Conservation (phyloP, 2,329 filamentous ascomycete genomes). For the Trichoderma arundinaceum region DNA sequence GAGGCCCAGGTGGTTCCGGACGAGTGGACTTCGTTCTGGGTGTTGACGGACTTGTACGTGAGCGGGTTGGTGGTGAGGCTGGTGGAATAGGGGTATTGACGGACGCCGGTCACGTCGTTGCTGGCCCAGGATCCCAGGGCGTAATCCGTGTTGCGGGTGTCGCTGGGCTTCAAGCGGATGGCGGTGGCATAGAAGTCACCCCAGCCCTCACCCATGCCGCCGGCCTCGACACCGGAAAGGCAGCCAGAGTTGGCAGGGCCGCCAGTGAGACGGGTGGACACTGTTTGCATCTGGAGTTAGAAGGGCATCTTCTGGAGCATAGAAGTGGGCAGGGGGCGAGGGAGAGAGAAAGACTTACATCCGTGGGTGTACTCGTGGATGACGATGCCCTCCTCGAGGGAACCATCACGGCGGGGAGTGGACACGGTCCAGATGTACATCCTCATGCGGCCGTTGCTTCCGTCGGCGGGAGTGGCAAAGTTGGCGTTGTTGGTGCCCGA, state of each 20-base stretch:
- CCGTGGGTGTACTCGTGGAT: constrained; percentile 65
- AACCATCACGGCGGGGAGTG: constrained; percentile 56
- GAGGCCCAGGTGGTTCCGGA: constrained; percentile 60
- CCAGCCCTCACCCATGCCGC: constrained; percentile 66
- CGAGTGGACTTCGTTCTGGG: constrained; percentile 48
- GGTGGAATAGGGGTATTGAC: constrained; percentile 59
- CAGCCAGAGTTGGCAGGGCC: constrained; percentile 60
- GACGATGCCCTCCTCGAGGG: constrained; percentile 65
- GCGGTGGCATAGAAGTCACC: constrained; percentile 61
- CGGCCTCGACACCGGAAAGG: constrained; percentile 53
- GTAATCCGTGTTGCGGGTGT: constrained; percentile 55
- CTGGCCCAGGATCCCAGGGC: constrained; percentile 57
- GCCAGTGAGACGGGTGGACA: constrained; percentile 64
- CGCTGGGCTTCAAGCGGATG: constrained; percentile 52
- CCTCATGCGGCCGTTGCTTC: constrained; percentile 58
- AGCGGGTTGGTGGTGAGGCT: constrained; percentile 55
- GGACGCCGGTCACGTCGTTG: constrained; percentile 53
- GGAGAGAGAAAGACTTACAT: constrained; percentile 39
- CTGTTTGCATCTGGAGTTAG: constrained; percentile 34
- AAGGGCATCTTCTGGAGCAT: neutral
- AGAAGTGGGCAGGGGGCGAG: neutral
- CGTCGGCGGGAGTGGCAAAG: constrained; percentile 61
- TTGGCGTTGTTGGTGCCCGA: constrained; percentile 62
- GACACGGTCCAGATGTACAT: constrained; percentile 63
- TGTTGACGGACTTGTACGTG: constrained; percentile 54